Evolutionary conservation across 148 eudicot genomes (phyloP), one percentile per base, ranked within the genome.

Genomic region (Amaranthus cruentus): DNA sequence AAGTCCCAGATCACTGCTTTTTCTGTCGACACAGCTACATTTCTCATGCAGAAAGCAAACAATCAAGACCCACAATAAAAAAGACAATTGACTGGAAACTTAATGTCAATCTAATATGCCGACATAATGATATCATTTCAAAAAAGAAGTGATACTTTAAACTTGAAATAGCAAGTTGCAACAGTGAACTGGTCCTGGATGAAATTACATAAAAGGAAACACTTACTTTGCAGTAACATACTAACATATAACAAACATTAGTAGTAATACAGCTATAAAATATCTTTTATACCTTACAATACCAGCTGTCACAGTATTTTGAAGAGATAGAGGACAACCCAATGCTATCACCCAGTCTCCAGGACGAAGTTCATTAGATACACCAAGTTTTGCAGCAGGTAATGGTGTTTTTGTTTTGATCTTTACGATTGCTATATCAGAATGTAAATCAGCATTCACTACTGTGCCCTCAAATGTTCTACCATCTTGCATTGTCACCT

Each of bases 331-430:
- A 47, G 98, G 98, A 58, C 97, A 91, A 50, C 98, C 98, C 89
- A 91, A 59, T 71, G 98, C 97, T 78, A 94, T 74, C 74, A 91
- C 98, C 98, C 98, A 91, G 74, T 94, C 98, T 66, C 98, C 98
- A 54, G 98, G 97, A 74, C 97, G 97, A 81, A 94, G 98, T 81
- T 83, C 85, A 77, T 81, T 85, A 48, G 97, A 94, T 60, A 84
- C 71, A 59, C 97, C 97, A 66, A 94, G 89, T 81, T 85, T 88
- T 15, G 98, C 98, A 14, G 84, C 75, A 59, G 98, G 98, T 75
- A 93, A 91, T 56, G 98, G 98, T 80, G 87, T 73, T 79, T 85
- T 93, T 2, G 98, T 85, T 59, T 85, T 89, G 78, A 93, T 91
- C 77, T 84, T 93, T 44, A 93, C 88, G 55, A 93, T 82, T 21